Evolutionary conservation across 805 yeast genomes (phyloP).

Genomic region (Saturnispora quitensis): DNA sequence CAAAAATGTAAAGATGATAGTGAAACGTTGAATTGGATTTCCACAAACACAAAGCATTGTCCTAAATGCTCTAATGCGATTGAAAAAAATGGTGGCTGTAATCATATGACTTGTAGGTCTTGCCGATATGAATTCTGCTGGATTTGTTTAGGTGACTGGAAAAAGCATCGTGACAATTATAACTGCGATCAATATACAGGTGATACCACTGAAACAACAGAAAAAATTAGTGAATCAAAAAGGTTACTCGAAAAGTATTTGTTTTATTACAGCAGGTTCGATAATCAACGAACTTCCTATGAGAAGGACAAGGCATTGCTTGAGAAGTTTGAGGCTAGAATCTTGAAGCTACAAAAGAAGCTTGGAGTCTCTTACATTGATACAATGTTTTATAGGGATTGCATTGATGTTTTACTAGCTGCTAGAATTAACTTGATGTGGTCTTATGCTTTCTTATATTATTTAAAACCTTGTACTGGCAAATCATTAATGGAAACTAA

Average conservation of each 20-base stretch:
- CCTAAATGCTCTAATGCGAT: slow-evolving; percentile 73
- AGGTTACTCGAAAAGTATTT: slow-evolving; percentile 54
- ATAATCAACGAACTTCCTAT: slow-evolving; percentile 69
- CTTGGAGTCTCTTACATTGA: slow-evolving; percentile 76
- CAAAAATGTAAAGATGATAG: slow-evolving; percentile 77
- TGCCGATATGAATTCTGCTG: slow-evolving; percentile 85
- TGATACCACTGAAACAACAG: slow-evolving; percentile 35
- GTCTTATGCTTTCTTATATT: slow-evolving; percentile 80
- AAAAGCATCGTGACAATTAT: slow-evolving; percentile 53
- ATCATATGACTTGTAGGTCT: slow-evolving; percentile 84
- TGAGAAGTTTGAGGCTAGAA: slow-evolving; percentile 51
- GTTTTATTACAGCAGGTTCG: slow-evolving; percentile 65
- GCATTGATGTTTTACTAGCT: slow-evolving; percentile 51
- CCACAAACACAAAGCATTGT: slow-evolving; percentile 76
- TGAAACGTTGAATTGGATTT: slow-evolving; percentile 82
- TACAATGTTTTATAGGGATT: slow-evolving; percentile 71
- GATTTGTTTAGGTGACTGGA: slow-evolving; percentile 81
- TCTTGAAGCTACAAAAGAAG: slow-evolving; percentile 55
- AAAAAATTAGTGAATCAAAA: slow-evolving; percentile 28
- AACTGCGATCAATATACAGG: slow-evolving; percentile 47
- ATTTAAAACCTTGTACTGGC: slow-evolving; percentile 40
- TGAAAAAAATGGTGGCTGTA: slow-evolving; percentile 95
- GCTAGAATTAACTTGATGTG: slow-evolving; percentile 79
- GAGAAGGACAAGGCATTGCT: slow-evolving; percentile 60
- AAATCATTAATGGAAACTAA: slow-evolving; percentile 50